Evolutionary conservation across 2,329 filamentous ascomycete species (phyloP).

Genomic region (Arachnopeziza araneosa): DNA sequence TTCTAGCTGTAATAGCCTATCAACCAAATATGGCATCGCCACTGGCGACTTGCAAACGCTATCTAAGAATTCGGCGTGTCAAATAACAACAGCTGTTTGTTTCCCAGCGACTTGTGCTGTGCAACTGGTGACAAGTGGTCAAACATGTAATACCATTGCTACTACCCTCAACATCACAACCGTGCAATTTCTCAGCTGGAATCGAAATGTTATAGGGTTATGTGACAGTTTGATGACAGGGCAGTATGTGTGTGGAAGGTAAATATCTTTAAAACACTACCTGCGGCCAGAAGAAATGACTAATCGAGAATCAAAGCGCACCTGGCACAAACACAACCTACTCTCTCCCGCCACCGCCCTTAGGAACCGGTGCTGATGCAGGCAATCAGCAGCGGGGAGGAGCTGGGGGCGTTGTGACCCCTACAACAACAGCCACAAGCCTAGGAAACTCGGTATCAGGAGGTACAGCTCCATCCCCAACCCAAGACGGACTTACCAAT

Average conservation of each 20-base stretch:
- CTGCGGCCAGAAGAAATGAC: background rate
- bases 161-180: background rate
- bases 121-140: no score
- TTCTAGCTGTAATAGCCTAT: no score
- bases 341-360: background rate
- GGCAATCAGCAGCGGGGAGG: background rate
- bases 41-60: no score
- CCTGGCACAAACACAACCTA: background rate
- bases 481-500: background rate
- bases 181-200: background rate
- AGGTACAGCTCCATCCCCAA: no score
- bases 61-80: no score
- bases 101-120: no score
- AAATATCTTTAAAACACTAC: background rate
- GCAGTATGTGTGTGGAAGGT: background rate
- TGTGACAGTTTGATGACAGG: background rate
- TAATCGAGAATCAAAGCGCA: background rate
- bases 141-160: no score
- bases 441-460: no score
- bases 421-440: no score
- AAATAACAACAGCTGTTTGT: no score
- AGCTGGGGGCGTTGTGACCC: no score
- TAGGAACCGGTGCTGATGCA: background rate
- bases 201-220: background rate
- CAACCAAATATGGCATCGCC: no score